Conservation (phyloP, 345 rosid genomes). For the Aegle marmelos region DNA sequence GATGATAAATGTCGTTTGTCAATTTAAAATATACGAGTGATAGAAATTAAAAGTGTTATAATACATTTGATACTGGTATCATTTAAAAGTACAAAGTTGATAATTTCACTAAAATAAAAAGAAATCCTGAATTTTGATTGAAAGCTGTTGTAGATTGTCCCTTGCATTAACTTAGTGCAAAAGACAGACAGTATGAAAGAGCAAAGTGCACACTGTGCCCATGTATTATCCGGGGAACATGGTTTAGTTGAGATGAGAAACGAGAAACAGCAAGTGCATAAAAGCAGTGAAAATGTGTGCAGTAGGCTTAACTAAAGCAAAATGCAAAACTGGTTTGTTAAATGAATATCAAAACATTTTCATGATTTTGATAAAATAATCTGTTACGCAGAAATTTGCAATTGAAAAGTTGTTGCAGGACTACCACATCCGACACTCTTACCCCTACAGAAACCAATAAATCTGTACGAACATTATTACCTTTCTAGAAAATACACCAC, state of each 20-base stretch:
- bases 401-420: neutral
- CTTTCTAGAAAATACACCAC: neutral
- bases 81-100: no score
- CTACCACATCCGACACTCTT: neutral
- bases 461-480: neutral
- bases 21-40: no score
- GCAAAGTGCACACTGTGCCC: neutral
- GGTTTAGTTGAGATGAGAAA: neutral
- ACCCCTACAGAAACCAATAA: no score
- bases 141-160: no score
- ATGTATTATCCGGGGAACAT: neutral
- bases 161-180: no score
- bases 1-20: no score
- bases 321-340: neutral
- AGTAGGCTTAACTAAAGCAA: constrained; percentile 19
- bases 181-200: neutral
- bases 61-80: no score
- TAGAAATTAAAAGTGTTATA: no score
- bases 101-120: no score
- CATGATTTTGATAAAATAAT: neutral
- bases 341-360: neutral
- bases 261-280: neutral
- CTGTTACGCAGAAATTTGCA: neutral
- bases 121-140: no score
- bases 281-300: neutral